Evolutionary conservation across 192 early-diverging fungal genomes (phyloP).

Genomic region (Jimgerdemannia flammicorona): DNA sequence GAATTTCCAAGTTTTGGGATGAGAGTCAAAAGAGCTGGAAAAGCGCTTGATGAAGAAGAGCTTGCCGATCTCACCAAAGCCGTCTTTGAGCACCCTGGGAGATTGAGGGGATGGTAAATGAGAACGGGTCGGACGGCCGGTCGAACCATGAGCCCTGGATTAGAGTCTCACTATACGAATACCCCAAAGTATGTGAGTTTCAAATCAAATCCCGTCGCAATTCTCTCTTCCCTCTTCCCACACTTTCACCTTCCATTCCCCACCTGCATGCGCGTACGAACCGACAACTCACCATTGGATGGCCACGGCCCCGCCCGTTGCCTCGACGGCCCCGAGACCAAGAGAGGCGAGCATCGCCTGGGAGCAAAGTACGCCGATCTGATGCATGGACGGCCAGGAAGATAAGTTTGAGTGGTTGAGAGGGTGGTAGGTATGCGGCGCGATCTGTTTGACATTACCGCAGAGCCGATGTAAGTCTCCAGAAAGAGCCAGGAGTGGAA

Average conservation of each 20-base stretch:
- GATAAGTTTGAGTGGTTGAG: slow-evolving; percentile 2
- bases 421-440: background rate
- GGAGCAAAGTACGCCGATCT: slow-evolving; percentile 61
- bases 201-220: background rate
- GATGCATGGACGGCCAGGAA: slow-evolving; percentile 2
- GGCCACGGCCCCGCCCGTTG: slow-evolving; percentile 57
- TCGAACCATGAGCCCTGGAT: background rate
- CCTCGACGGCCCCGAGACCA: slow-evolving; percentile 48
- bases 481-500: slow-evolving; percentile 58
- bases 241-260: too few species aligned
- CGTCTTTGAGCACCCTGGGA: slow-evolving; percentile 59
- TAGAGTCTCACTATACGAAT: background rate
- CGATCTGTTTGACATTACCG: slow-evolving; percentile 26
- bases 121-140: background rate
- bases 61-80: slow-evolving; percentile 63
- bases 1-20: slow-evolving; percentile 72
- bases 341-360: slow-evolving; percentile 65
- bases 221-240: background rate
- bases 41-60: slow-evolving; percentile 67
- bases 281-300: slow-evolving; percentile 48
- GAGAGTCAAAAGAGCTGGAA: slow-evolving; percentile 64
- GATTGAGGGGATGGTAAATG: background rate
- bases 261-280: background rate
- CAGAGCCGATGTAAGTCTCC: slow-evolving; percentile 60
- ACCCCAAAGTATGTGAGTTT: slow-evolving; percentile 1